Evolutionary conservation across 1,284 basidiomycete genomes (phyloP).

Genomic region (Earliella scabrosa): DNA sequence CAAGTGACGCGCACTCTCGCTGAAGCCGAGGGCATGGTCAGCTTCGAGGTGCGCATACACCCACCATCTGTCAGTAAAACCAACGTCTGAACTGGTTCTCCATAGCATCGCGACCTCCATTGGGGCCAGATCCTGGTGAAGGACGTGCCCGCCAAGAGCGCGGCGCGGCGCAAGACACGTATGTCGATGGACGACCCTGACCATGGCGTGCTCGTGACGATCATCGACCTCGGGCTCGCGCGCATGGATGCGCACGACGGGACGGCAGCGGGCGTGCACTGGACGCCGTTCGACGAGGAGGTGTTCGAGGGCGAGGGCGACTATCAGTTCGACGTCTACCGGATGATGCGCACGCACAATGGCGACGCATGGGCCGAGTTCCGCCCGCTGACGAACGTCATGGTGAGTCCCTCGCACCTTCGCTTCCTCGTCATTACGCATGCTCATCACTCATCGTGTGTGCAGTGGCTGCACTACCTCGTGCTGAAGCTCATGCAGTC

Average conservation of each 20-base stretch:
- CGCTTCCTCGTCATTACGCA: not conserved
- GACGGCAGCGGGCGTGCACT: constrained; percentile 55
- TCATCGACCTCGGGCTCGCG: constrained; percentile 95
- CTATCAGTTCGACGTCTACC: constrained; percentile 94
- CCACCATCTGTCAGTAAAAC: not conserved
- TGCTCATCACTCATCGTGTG: not conserved
- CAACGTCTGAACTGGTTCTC: not conserved
- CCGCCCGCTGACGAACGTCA: constrained; percentile 84
- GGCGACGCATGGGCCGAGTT: constrained; percentile 72
- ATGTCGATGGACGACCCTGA: constrained; percentile 60
- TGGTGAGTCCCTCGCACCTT: constrained; percentile 56
- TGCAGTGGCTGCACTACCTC: constrained; percentile 86
- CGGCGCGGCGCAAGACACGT: constrained; percentile 30
- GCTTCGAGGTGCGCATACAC: constrained; percentile 76
- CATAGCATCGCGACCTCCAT: constrained; percentile 94
- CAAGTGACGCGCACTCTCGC: constrained; percentile 82
- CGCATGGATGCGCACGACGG: constrained; percentile 68
- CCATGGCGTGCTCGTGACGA: constrained; percentile 74
- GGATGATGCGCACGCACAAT: constrained; percentile 77
- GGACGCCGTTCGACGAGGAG: constrained; percentile 81
- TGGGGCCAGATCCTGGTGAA: constrained; percentile 96
- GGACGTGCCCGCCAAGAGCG: constrained; percentile 44
- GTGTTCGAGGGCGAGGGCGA: constrained; percentile 89
- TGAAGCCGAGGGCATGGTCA: constrained; percentile 75
- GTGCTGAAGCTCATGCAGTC: constrained; percentile 67